Evolutionary conservation across 2,329 filamentous ascomycete species (phyloP).

Genomic region (Botrytis sinoallii): DNA sequence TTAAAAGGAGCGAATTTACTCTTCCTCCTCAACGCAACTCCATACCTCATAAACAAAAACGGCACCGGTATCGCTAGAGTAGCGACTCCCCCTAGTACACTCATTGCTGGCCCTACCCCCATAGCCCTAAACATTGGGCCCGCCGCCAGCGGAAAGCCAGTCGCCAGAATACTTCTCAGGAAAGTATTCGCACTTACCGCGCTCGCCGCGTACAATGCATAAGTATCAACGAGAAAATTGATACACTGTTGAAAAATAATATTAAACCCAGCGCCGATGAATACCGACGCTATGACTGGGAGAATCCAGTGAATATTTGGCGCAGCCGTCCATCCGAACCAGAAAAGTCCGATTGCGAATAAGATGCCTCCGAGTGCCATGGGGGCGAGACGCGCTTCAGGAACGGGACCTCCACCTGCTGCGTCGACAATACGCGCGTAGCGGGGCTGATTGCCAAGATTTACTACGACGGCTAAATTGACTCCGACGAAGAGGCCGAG

Average conservation of each 20-base stretch:
- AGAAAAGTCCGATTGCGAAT: constrained; percentile 35
- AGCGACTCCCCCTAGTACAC: constrained; percentile 58
- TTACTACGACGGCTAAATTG: constrained; percentile 53
- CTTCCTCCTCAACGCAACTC: constrained; percentile 40
- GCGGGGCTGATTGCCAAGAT: constrained; percentile 34
- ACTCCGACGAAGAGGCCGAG: constrained; percentile 42
- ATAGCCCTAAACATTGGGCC: constrained; percentile 57
- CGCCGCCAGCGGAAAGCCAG: constrained; percentile 45
- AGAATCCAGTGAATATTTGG: constrained; percentile 28
- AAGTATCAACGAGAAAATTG: constrained; percentile 42
- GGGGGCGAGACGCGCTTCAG: constrained; percentile 47
- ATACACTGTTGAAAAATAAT: constrained; percentile 37
- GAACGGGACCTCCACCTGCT: constrained; percentile 42
- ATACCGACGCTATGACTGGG: constrained; percentile 21
- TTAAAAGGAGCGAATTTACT: constrained; percentile 43
- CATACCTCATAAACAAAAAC: constrained; percentile 49
- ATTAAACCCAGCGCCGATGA: constrained; percentile 37
- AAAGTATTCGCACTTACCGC: constrained; percentile 46
- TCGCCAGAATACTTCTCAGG: constrained; percentile 45
- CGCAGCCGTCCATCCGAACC: constrained; percentile 34
- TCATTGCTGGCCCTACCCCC: constrained; percentile 62
- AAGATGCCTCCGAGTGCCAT: constrained; percentile 43
- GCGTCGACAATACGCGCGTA: constrained; percentile 31
- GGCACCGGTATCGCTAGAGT: constrained; percentile 55
- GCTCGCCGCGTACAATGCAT: constrained; percentile 47